Conservation (phyloP, 2,329 filamentous ascomycete genomes). For the Cladosporium sp. region DNA sequence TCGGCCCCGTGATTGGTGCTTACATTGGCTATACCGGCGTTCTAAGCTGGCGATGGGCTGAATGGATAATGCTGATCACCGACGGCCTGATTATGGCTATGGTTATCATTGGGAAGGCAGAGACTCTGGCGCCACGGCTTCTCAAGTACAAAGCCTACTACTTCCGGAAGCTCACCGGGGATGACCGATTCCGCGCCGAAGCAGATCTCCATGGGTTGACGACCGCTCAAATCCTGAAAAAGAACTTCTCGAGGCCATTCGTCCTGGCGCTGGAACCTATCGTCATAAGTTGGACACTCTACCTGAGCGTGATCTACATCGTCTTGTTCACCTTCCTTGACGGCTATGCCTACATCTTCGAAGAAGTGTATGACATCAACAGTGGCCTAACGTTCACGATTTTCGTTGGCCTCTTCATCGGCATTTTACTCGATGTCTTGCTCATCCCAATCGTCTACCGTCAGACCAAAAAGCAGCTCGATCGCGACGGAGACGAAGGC, state of each 20-base stretch:
- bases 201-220: constrained; percentile 3
- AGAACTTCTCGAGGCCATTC: constrained; percentile 15
- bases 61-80: constrained; percentile 36
- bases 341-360: constrained; percentile 49
- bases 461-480: constrained; percentile 10
- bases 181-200: constrained; percentile 15
- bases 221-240: constrained; percentile 17
- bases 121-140: constrained; percentile 44
- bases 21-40: constrained; percentile 32
- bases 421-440: constrained; percentile 42
- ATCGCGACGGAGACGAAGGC: constrained; percentile 11
- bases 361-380: constrained; percentile 36
- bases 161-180: constrained; percentile 25
- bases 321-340: constrained; percentile 53
- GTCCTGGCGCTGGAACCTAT: constrained; percentile 35
- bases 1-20: constrained; percentile 40
- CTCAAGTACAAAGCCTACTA: constrained; percentile 30
- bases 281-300: constrained; percentile 45
- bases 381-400: constrained; percentile 40
- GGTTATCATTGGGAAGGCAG: constrained; percentile 41
- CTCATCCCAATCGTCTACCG: constrained; percentile 35
- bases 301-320: constrained; percentile 48
- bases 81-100: constrained; percentile 21
- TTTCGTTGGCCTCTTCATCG: constrained; percentile 27
- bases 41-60: constrained; percentile 40